Conservation (phyloP, 208 protist species). For the Crithidia expoeki region DNA sequence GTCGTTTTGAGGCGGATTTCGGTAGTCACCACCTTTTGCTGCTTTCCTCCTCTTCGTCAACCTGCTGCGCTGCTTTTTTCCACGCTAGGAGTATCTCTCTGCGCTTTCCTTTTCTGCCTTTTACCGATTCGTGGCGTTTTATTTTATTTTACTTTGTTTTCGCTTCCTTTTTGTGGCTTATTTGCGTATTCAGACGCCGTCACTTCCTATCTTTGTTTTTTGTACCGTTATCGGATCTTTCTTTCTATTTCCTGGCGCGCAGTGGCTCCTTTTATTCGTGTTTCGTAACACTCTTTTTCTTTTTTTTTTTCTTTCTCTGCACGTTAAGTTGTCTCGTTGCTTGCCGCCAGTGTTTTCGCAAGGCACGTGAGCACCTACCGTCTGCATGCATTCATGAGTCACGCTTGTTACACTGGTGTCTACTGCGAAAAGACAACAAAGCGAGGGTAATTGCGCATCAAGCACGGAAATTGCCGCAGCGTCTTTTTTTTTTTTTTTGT, state of each 20-base stretch:
- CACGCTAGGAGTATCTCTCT: neutral
- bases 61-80: neutral
- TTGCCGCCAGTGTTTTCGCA: too few species aligned
- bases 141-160: slow-evolving; percentile 12
- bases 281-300: neutral
- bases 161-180: slow-evolving; percentile 6
- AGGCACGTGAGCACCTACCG: too few species aligned
- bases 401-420: too few species aligned
- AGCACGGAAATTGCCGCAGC: neutral
- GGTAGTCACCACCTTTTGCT: neutral
- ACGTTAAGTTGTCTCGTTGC: neutral
- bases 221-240: too few species aligned
- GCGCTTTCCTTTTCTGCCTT: slow-evolving; percentile 1
- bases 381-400: too few species aligned
- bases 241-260: too few species aligned
- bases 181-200: slow-evolving; percentile 1
- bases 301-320: slow-evolving; percentile 19
- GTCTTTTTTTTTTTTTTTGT: slow-evolving; percentile 17
- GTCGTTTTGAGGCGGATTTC: too few species aligned
- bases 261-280: neutral
- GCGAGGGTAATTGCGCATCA: too few species aligned
- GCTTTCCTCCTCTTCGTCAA: neutral
- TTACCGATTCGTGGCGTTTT: neutral
- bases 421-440: too few species aligned
- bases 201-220: slow-evolving; percentile 7